Evolutionary conservation across 306 rosid genomes (phyloP), one percentile per base, ranked within the genome.

Genomic region (Coriaria nepalensis): DNA sequence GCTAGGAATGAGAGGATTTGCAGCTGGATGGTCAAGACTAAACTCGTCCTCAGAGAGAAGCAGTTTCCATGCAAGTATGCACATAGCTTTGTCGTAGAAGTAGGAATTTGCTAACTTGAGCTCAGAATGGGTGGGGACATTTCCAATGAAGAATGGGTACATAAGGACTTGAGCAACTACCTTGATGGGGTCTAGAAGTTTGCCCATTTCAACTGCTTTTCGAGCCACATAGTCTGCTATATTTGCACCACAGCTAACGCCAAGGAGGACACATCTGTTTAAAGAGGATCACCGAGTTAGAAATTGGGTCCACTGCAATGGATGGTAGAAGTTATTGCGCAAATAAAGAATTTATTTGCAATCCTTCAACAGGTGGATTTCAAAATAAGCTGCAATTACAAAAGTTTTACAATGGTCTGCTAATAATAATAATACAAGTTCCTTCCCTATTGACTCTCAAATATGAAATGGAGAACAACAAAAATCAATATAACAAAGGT

Each of bases 231-330:
- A 75, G 63, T 90, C 80, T 34, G 94, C 95, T 73, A 90, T 75
- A 69, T 90, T 90, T 50, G 98, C 95, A 64, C 98, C 98, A 68
- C 95, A 90, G 69, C 98, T 90, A 51, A 73, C 95, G 8, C 95
- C 98, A 48, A 90, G 87, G 57, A 90, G 98, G 71, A 90, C 87
- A 46, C 95, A 81, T 67, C 98, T 90, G 84, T 57, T 78, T 58
- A 63, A 68, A 45, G 42, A 51, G 33, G 32, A 56, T 29, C 39
- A 51, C 34, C 29, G 11, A 55, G 72, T 59, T 73, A 57, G 50
- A 52, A 37, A 45, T 6, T 54, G 37, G 34, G 11, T 53, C 20
- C 44, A 9, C 29, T 33, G 36, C 29, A 45, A 7, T 12, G 15
- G 29, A 20, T 20, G 29, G 29, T 20, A 20, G 3, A 3, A 20